Evolutionary conservation across 1,284 basidiomycete species (phyloP), one percentile per base, ranked within the genome.

Genomic region (Ceratorhiza oryzae-sativae): DNA sequence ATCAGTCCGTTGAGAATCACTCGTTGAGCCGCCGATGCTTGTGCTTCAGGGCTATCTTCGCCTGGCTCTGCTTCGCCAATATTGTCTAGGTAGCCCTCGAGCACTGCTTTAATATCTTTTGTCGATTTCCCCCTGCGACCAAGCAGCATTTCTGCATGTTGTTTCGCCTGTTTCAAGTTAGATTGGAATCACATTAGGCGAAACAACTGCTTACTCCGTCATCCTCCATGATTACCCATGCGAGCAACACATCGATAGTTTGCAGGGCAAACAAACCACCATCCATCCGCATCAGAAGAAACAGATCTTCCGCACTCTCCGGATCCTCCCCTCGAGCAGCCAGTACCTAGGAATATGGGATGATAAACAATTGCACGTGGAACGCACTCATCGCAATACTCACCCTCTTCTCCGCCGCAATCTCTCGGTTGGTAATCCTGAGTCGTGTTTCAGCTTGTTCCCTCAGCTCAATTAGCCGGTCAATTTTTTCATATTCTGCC

Each of bases 191-290:
- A 25, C 10, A 20, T 5, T n/a, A n/a, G 27, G 56, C 20, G 56
- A 42, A 39, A 23, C 27, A 41, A 59, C 9, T 41, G 79, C 92
- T 73, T 81, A 96, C 95, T 36, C 95, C 97, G 77, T 99, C 97
- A 77, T 99, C 97, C 81, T 99, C 97, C 95, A 98, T 97, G 72
- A 88, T 87, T 32, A 98, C 81, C 97, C 97, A 99, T 0, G 92
- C 95, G 32, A 98, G 81, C 61, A 98, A 90, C 75, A 96, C 97
- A 80, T 98, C 97, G 25, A 93, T 87, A 18, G 90, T 92, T 78
- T 99, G 97, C 10, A 99, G 80, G 1, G 91, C 91, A 78, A 93
- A 96, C 41, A 98, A 81, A 0, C 97, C 97, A 1, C 88, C 87
- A 71, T 97, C 95, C 30, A 98, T 81, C 48, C 92, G 86, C 20